Evolutionary conservation across 306 rosid species (phyloP).

Genomic region (Acacia confusa): DNA sequence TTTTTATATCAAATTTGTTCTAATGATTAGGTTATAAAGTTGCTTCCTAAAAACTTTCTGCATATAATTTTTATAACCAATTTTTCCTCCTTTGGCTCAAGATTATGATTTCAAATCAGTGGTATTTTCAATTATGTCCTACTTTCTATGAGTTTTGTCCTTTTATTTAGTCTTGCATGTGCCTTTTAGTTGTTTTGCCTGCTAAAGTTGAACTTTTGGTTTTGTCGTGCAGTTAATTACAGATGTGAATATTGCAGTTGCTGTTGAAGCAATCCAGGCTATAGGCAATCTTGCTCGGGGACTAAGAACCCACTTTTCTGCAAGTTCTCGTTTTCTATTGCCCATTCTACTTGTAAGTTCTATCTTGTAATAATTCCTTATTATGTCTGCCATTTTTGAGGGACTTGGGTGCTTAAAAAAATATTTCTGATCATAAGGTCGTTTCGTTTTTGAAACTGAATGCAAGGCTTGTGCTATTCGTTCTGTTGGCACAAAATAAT

Average conservation of each 20-base stretch:
- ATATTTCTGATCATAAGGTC: neutral
- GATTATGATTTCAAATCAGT: neutral
- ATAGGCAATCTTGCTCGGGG: constrained; percentile 96
- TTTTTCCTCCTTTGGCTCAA: neutral
- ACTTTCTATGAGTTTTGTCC: neutral
- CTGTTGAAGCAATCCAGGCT: constrained; percentile 99
- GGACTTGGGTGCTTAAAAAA: neutral
- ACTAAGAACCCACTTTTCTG: constrained; percentile 85
- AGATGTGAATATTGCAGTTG: constrained; percentile 98
- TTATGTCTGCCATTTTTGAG: neutral
- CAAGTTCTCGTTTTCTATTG: constrained; percentile 90
- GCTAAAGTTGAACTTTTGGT: constrained; percentile 16
- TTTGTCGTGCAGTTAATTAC: constrained; percentile 80
- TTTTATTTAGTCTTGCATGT: constrained; percentile 1
- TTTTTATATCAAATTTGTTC: neutral
- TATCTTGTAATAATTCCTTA: neutral
- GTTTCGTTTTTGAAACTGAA: no score
- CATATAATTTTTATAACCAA: neutral
- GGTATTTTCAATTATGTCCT: neutral
- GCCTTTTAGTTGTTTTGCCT: neutral
- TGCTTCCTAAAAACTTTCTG: neutral
- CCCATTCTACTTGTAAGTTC: constrained; percentile 92
- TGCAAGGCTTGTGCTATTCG: neutral
- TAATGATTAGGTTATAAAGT: constrained; percentile 2
- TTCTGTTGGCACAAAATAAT: neutral